Base-by-base conservation (phyloP, 345 rosid genomes). In the Populus euphratica region DNA sequence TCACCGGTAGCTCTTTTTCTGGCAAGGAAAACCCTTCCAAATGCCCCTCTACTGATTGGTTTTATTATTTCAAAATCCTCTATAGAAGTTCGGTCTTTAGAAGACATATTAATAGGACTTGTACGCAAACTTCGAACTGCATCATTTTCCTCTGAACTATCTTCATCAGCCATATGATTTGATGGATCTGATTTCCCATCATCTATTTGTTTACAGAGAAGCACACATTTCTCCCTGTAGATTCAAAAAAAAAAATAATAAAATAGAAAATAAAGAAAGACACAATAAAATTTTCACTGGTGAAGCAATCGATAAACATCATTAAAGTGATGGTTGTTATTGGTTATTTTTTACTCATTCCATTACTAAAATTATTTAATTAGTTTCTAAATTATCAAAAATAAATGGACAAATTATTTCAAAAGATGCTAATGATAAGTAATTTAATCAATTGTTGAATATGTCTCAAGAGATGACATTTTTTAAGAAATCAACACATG, bases 41-140 rank as follows among this genome's bases (percentile, higher is more conserved):
- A 96, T 79, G 98, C 98, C 79, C 99, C 99, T 41, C 93, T 88
- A 84, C 99, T 96, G 77, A 96, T 92, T 72, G 99, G 99, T 88
- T 93, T 96, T 74, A 93, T 96, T 75, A 96, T 96, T 84, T 96
- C 97, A 77, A 96, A 96, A 86, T 96, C 99, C 85, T 96, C 99
- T 69, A 96, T 96, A 21, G 98, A 93, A 41, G 98, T 96, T 73
- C 99, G 83, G 79, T 96, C 96, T 88, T 86, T 96, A 31, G 91
- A 88, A 56, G 89, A 84, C 72, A 88, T 82, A 81, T 91, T 93
- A 33, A 96, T 89, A 62, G 99, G 98, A 77, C 99, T 93, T 65
- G 98, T 84, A 62, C 92, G 90, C 82, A 88, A 83, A 81, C 97
- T 91, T 76, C 96, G 96, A 50, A 87, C 77, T 10, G 89, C 78